Evolutionary conservation across 1,139 yeast genomes (phyloP), one percentile per base, ranked within the genome.

Genomic region (Scheffersomyces parashehatae): DNA sequence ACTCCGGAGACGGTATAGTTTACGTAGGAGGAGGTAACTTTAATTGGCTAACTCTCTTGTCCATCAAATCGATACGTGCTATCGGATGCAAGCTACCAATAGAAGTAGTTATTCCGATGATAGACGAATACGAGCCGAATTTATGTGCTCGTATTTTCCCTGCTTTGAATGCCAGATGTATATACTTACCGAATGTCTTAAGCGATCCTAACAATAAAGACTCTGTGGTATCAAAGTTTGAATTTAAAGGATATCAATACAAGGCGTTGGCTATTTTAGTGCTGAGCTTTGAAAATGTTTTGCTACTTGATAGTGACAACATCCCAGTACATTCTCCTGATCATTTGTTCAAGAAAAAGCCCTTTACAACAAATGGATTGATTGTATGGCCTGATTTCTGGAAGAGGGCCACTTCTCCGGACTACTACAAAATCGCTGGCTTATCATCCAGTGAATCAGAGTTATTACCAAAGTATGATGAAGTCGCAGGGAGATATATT

Each of bases 11-110:
- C 46, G 96, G 96, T 28, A 81, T 88, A 34, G 96, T 88, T 1
- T 84, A 81, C 55, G 91, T 86, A 31, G 93, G 93, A 14, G 95
- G 95, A 36, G 93, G 91, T 2, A 77, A 76, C 52, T 86, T 83
- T 67, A 84, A 86, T 57, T 84, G 95, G 76, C 67, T 86, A 50
- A 79, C 89, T 12, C 66, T 86, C 38, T 66, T 85, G 26, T 82
- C 93, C 1, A 75, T 88, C 48, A 77, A 80, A 57, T 75, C 85
- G 41, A 64, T 88, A 39, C 68, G 96, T 50, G 75, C 81, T 13
- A 64, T 78, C 14, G 89, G 90, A 0, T 79, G 84, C 6, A 67
- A 72, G 29, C 63, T 86, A 35, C 96, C 96, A 0, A 82, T 88
- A 14, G 96, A 88, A 65, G 83, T 88, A 4, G 71, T 87, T 48